A percentile compares a stretch with the other conserved stretches of the same genome.
Conservation (phyloP, 768 basidiomycete species). For the Xerocomus spinulosus region DNA sequence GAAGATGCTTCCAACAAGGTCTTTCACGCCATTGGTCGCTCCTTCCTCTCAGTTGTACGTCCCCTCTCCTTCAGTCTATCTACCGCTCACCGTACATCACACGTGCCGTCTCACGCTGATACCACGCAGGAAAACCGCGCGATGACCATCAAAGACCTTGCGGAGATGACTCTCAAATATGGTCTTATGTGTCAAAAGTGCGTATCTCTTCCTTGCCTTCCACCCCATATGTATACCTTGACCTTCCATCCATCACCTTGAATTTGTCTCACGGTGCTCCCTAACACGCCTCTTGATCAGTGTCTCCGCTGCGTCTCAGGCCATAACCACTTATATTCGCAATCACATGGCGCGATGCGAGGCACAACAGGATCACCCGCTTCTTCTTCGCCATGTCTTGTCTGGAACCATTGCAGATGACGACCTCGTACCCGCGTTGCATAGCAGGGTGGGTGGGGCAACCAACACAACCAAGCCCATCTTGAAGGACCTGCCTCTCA, state of each 20-base stretch:
- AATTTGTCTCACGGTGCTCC: constrained; percentile 13
- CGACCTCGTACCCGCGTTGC: constrained; percentile 64
- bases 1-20: constrained; percentile 72
- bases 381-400: constrained; percentile 66
- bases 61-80: constrained; percentile 6
- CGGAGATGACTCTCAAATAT: constrained; percentile 59
- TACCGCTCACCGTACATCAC: constrained; percentile 14
- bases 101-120: constrained; percentile 12
- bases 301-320: constrained; percentile 73
- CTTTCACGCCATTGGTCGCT: constrained; percentile 66
- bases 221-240: constrained; percentile 5
- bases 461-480: constrained; percentile 34
- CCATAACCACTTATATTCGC: constrained; percentile 80
- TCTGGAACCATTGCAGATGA: constrained; percentile 73
- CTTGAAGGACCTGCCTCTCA: constrained; percentile 9
- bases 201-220: constrained; percentile 25
- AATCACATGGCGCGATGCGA: constrained; percentile 70
- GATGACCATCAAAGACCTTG: constrained; percentile 83
- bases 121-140: constrained; percentile 64
- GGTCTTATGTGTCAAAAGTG: constrained; percentile 77
- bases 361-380: constrained; percentile 63
- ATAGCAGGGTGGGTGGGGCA: constrained; percentile 68
- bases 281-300: constrained; percentile 31
- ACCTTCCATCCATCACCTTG: constrained; percentile 3
- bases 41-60: constrained; percentile 70